These are phyloP conservation scores for Decorospora gaudefroyi DNA, from an alignment of 2,329 filamentous ascomycete genomes.

Conservation along the genomic window DNA sequence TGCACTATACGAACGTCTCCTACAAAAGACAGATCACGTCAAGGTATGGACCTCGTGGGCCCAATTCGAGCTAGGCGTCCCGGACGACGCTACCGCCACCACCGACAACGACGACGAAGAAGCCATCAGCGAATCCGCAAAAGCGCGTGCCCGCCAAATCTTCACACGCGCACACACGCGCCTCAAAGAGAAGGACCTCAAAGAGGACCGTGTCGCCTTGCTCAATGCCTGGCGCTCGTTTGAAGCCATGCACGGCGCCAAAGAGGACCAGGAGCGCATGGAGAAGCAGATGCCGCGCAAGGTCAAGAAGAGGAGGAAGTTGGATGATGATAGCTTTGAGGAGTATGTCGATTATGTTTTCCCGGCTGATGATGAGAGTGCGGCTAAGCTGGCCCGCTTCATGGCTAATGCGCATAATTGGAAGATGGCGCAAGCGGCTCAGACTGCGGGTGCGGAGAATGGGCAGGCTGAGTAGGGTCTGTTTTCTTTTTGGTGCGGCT, in stretches of 20 bases:
- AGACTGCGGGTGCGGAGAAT: conserved; percentile 15
- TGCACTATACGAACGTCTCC: conserved; percentile 81
- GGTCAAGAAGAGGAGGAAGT: conserved; percentile 87
- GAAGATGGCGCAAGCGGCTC: conserved; percentile 64
- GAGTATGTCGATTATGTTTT: conserved; percentile 98
- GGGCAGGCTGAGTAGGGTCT: too few relatives aligned
- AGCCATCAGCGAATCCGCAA: conserved; percentile 78
- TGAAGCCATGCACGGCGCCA: conserved; percentile 79
- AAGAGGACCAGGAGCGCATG: conserved; percentile 77
- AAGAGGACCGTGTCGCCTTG: conserved; percentile 88
- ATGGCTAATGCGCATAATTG: conserved; percentile 85
- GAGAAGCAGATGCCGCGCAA: conserved; percentile 91
- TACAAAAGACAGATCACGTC: conserved; percentile 95
- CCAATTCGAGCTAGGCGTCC: conserved; percentile 96
- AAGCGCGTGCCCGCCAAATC: conserved; percentile 76
- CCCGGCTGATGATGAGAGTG: conserved; percentile 88
- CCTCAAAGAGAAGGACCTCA: conserved; percentile 88
- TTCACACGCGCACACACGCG: conserved; percentile 84
- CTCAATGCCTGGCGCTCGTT: conserved; percentile 93
- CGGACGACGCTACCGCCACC: conserved; percentile 69
- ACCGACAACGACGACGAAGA: conserved; percentile 50
- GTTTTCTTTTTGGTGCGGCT: too few relatives aligned
- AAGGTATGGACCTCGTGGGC: conserved; percentile 99
- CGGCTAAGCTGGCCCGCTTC: conserved; percentile 80
- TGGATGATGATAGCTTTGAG: conserved; percentile 92